phyloP scores from a whole-genome alignment of 139 green algal species.

The Chara braunii region DNA sequence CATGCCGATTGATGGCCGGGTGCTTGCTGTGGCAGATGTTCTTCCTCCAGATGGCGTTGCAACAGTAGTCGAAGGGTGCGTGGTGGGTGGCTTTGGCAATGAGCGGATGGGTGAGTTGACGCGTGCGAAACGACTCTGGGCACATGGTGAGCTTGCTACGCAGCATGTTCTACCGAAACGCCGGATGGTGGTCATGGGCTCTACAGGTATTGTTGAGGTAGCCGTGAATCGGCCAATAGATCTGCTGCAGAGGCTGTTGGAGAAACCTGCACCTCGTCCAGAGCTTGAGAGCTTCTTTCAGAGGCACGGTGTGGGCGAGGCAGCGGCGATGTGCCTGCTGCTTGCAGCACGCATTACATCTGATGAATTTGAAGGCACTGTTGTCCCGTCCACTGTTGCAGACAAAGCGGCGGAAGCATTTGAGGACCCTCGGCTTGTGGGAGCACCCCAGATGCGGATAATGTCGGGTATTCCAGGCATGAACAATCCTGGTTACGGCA shows the following conservation, averaged over 20 bases:
- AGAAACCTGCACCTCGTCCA: conserved; percentile 28
- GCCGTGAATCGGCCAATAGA: conserved; percentile 68
- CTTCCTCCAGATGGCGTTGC: conserved; percentile 1
- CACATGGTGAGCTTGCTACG: conserved; percentile 49
- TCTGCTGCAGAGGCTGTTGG: conserved; percentile 51
- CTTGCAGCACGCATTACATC: conserved; percentile 49
- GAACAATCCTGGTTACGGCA: too few relatives aligned
- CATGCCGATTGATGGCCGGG: conserved; percentile 2
- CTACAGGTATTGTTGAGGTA: conserved; percentile 65
- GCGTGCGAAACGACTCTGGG: conserved; percentile 5
- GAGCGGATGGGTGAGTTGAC: neutral
- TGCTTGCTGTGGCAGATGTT: conserved; percentile 21
- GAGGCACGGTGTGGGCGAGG: conserved; percentile 64
- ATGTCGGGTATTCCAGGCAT: too few relatives aligned
- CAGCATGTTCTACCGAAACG: conserved; percentile 58
- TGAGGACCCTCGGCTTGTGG: conserved; percentile 65
- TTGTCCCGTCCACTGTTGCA: conserved; percentile 30
- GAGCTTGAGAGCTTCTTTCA: conserved; percentile 71
- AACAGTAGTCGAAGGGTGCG: neutral
- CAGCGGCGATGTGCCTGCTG: conserved; percentile 78
- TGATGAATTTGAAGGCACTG: neutral
- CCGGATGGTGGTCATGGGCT: conserved; percentile 71
- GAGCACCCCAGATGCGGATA: conserved; percentile 54
- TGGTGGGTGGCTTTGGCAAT: neutral
- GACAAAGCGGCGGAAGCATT: conserved; percentile 54